Evolutionary conservation across 2,329 filamentous ascomycete species (phyloP), one percentile per base, ranked within the genome.

Genomic region (Aspergillus fumigatus): DNA sequence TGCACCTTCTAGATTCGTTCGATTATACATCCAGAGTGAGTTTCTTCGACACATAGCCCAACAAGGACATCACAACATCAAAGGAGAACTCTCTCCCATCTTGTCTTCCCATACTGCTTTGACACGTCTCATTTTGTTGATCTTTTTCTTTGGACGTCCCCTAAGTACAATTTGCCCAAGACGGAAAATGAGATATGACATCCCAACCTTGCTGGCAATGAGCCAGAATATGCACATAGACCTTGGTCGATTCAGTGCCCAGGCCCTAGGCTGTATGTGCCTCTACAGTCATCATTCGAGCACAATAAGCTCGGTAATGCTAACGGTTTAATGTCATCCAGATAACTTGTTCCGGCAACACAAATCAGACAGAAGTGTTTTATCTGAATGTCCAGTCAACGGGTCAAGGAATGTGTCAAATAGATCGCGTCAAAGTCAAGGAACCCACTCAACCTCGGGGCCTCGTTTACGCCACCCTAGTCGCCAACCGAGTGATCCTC

Each of bases 151-250:
- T 25, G 43, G 43, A 23, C 21, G 43, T 47, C 19, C 21, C 19
- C 21, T 7, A 25, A 47, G 19, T 17, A 14, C 23, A 25, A 23
- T 17, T 23, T 23, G 11, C 10, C 38, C 58, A 14, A 47, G 3
- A 7, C 32, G n/a, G 58, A 67, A 62, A 58, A 67, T 70, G 67
- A 73, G 63, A 60, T 77, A 77, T 62, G 70, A 69, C 45, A 67
- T 75, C 53, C 66, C 65, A 56, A 72, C 72, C 7, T 63, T 77
- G 43, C 61, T 76, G 66, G 68, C 68, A 38, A 61, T 76, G 52
- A 63, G 65, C 61, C 67, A 65, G 51, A 64, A 65, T 14, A 65
- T 62, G 17, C 56, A 59, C 48, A 64, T 70, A 48, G 63, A 69
- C 23, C 54, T 69, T 26, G 62, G 59, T 48, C 63, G 53, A 50